These are phyloP conservation scores for Monilinia laxa DNA, from an alignment of 2,329 filamentous ascomycete genomes.

Conservation along the genomic window DNA sequence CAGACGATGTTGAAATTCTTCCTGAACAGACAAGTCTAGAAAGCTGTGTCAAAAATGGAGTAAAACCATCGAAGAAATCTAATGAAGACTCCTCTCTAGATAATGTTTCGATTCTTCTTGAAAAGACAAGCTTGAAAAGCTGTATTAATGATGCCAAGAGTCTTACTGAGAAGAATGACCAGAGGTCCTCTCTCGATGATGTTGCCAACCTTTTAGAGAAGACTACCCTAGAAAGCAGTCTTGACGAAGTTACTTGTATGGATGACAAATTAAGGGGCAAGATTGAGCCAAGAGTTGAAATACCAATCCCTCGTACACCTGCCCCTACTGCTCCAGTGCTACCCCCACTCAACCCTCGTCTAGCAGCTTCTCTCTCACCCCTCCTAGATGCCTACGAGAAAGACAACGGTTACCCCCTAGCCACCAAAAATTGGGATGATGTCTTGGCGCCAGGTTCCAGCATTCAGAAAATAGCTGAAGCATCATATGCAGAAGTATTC, in stretches of 20 bases:
- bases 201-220: neutral
- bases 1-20: neutral
- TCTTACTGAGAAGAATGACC: neutral
- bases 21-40: neutral
- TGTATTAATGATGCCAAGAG: neutral
- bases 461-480: constrained; percentile 65
- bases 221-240: neutral
- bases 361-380: constrained; percentile 27
- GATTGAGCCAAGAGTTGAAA: neutral
- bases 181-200: neutral
- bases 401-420: constrained; percentile 26
- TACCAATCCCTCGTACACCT: neutral
- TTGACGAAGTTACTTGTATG: neutral
- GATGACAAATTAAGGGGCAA: neutral
- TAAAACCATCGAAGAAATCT: neutral
- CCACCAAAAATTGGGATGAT: constrained; percentile 50
- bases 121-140: neutral
- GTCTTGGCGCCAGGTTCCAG: constrained; percentile 53
- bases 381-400: constrained; percentile 31
- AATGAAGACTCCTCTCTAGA: neutral
- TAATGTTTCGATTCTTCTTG: neutral
- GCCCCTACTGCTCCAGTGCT: neutral
- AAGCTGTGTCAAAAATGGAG: neutral
- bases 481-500: constrained; percentile 66
- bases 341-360: constrained; percentile 4